A percentile compares a stretch with the other conserved stretches of the same genome.
Evolutionary conservation across 1,284 basidiomycete genomes (phyloP).

Genomic region (Cutaneotrichosporon curvatum): DNA sequence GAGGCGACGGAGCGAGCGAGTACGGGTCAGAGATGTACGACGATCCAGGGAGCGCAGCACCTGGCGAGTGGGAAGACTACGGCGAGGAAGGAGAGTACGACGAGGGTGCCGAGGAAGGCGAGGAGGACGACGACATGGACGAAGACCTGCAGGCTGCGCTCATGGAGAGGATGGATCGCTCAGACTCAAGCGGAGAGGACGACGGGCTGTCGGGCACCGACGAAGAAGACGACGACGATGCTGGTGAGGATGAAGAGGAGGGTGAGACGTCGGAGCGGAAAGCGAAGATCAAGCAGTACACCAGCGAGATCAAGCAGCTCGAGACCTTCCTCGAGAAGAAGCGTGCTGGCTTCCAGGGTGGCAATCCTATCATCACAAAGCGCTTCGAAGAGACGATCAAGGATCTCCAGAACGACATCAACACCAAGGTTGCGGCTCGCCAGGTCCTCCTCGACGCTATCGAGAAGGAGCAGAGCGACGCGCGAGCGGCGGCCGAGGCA

Average conservation of each 20-base stretch:
- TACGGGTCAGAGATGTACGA: conserved; percentile 57
- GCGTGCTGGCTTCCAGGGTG: conserved; percentile 73
- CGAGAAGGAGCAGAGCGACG: conserved; percentile 17
- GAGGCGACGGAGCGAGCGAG: conserved; percentile 46
- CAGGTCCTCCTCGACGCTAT: conserved; percentile 48
- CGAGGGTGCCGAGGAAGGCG: conserved; percentile 26
- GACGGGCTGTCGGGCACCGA: conserved; percentile 52
- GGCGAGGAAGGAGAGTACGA: conserved; percentile 35
- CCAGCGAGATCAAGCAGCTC: conserved; percentile 81
- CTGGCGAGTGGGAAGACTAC: conserved; percentile 29
- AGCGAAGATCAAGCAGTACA: conserved; percentile 65
- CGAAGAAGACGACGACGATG: conserved; percentile 63
- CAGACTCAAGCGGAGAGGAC: conserved; percentile 23
- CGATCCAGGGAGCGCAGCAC: conserved; percentile 34
- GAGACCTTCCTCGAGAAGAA: conserved; percentile 83
- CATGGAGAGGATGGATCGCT: conserved; percentile 30
- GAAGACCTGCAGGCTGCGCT: conserved; percentile 37
- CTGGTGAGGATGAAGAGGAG: conserved; percentile 63
- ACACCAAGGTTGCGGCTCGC: conserved; percentile 65
- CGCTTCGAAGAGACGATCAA: conserved; percentile 88
- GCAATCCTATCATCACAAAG: conserved; percentile 83
- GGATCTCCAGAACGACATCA: conserved; percentile 77
- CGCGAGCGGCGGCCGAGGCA: conserved; percentile 10
- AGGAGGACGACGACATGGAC: conserved; percentile 27
- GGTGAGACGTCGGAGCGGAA: conserved; percentile 51